Evolutionary conservation across 495 filamentous ascomycete genomes (phyloP), one percentile per base, ranked within the genome.

Genomic region (Hypoxylon trugodes): DNA sequence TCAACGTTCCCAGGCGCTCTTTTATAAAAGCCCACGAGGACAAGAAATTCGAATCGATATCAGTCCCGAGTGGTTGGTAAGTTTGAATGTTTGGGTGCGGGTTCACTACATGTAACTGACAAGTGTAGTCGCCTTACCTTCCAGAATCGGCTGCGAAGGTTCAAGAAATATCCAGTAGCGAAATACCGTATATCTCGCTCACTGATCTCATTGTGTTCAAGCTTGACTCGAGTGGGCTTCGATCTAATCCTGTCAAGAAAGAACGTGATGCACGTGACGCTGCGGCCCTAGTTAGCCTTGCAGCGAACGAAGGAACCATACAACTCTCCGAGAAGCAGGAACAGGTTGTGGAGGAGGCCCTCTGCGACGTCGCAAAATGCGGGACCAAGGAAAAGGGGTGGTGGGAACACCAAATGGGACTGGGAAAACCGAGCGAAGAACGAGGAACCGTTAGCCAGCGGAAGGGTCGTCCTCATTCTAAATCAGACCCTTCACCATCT

Each of bases 181-280:
- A 56, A 19, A 48, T 71, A 2, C 68, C 68, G 12, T 71, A 71
- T 38, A 55, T 71, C 43, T 65, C 68, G 13, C 49, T 71, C 3
- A 59, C 52, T 6, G 68, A 68, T 16, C 52, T 71, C 36, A 67
- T 68, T 47, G 60, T 64, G 9, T 68, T 68, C 26, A 71, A 68
- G 37, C 56, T 71, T 7, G 65, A 68, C 19, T 65, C 60, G 2
- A 65, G 56, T 53, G 56, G 67, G 18, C 52, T 71, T 9, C 52
- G 55, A 15, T 65, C 58, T 2, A 65, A 55, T 22, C 56, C 51
- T 4, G 26, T 25, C 12, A 59, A 68, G 22, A 65, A 68, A 13
- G 48, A 54, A 4, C 68, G 51, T 3, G 65, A 68, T 16, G 64
- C 56, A 1, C 24, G 41, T 6, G 68, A 71, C 9, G 65, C 65